These are phyloP conservation scores for Penicillium sp. DNA, from an alignment of 2,329 filamentous ascomycete species.

Conservation along the genomic window DNA sequence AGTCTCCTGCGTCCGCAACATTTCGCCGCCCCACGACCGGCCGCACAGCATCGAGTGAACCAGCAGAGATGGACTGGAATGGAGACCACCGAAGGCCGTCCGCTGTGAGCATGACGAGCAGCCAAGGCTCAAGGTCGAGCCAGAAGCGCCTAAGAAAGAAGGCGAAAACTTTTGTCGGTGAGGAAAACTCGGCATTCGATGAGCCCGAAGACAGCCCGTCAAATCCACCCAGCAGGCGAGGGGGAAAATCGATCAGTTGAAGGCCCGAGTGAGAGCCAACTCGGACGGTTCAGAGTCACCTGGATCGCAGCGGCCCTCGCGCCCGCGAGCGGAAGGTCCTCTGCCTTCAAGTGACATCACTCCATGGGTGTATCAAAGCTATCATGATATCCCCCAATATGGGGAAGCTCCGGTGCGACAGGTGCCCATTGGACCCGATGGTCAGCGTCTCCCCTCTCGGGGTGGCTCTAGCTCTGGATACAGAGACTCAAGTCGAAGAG, in stretches of 20 bases:
- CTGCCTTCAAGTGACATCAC: conserved; percentile 87
- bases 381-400: conserved; percentile 69
- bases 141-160: conserved; percentile 74
- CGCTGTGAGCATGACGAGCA: conserved; percentile 81
- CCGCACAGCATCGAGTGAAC: conserved; percentile 53
- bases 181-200: conserved; percentile 69
- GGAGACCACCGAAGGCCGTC: conserved; percentile 78
- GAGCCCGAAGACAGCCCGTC: conserved; percentile 62
- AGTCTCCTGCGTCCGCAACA: conserved; percentile 62
- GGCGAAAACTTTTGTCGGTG: conserved; percentile 86
- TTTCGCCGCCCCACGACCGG: conserved; percentile 55
- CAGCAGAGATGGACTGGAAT: conserved; percentile 57
- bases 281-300: conserved; percentile 62
- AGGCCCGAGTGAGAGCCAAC: conserved; percentile 70
- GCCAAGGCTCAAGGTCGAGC: conserved; percentile 71
- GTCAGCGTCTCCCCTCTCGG: conserved; percentile 59
- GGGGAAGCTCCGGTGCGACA: conserved; percentile 72
- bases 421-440: conserved; percentile 63
- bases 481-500: conserved; percentile 52
- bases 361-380: conserved; percentile 92
- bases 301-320: conserved; percentile 65
- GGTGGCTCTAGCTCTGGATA: conserved; percentile 37
- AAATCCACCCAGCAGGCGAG: conserved; percentile 20
- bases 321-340: conserved; percentile 66
- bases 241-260: conserved; percentile 46